Base-by-base conservation (phyloP, 768 basidiomycete species). In the Serendipita sp. region DNA sequence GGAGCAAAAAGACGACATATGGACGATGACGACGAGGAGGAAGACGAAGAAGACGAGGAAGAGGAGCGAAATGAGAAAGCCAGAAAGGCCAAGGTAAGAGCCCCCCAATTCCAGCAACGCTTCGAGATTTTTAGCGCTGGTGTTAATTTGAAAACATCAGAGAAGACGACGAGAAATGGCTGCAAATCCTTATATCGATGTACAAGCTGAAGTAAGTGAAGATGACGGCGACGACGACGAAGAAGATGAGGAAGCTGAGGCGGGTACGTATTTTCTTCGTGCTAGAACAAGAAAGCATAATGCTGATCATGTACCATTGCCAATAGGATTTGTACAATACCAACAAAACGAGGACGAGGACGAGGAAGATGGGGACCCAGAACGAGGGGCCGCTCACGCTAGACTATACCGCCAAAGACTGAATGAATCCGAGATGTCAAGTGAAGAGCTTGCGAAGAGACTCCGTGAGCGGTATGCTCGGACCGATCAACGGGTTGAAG, bases 161-260 rank as follows among this genome's bases (percentile, higher is more conserved):
- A 69, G 69, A 66, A 70, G 70, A 23, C 64, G 72, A 67, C 66
- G 82, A 68, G 65, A 68, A 60, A 75, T 76, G 64, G 77, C 79
- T 16, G 80, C 83, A 30, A 88, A 83, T 72, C 85, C 86, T 68
- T 99, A 93, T 85, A 78, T 98, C 69, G 96, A 98, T 83, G 81
- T 94, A 65, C 91, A 95, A 76, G 93, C 92, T 64, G 91, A 92
- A 72, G 94, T 95, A 18, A 92, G 92, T 69, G 93, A 96, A 35
- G 96, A 98, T 18, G 96, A 97, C 2, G 95, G 96, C 41, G 96
- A 97, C 30, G 88, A 88, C 2, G 92, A 95, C 18, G 91, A 86
- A 3, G 89, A 89, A 2, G 88, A 88, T 18, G 89, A 90, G 64
- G 81, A 80, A 66, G 87, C 78, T 0, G 69, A 69, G 68, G 75